These are phyloP conservation scores for Neonectria ditissima DNA, from an alignment of 2,329 filamentous ascomycete genomes.

Conservation along the genomic window DNA sequence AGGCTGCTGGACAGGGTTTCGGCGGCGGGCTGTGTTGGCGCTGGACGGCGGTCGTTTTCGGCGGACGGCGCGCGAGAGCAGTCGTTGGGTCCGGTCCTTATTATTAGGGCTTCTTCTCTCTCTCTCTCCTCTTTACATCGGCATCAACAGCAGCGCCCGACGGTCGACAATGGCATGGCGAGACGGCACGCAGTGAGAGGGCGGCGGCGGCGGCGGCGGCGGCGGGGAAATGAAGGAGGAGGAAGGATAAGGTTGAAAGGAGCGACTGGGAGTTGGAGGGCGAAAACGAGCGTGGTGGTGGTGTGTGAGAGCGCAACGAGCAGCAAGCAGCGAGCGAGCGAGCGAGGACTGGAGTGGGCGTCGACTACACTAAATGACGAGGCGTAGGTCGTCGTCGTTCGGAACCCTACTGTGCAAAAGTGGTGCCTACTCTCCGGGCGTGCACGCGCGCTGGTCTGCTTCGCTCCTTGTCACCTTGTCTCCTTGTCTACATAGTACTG, in stretches of 20 bases:
- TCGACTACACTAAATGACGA: constrained; percentile 40
- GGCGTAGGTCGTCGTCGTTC: constrained; percentile 28
- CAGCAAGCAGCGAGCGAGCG: constrained; percentile 23
- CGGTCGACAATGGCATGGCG: constrained; percentile 46
- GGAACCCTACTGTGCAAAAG: constrained; percentile 28
- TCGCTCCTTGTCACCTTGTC: too few species aligned
- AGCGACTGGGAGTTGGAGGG: constrained; percentile 17
- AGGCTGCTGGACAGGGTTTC: constrained; percentile 32
- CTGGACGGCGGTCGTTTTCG: constrained; percentile 31
- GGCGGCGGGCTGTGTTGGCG: constrained; percentile 29
- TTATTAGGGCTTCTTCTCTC: not conserved
- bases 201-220: too few species aligned
- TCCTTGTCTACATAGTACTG: not conserved
- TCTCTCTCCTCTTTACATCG: constrained; percentile 26
- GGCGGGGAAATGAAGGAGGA: constrained; percentile 25
- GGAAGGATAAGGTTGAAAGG: constrained; percentile 11
- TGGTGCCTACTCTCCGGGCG: constrained; percentile 19
- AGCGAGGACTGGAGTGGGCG: constrained; percentile 35
- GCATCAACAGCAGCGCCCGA: constrained; percentile 32
- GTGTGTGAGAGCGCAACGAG: constrained; percentile 14
- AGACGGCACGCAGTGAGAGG: constrained; percentile 34
- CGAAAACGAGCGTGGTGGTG: constrained; percentile 9
- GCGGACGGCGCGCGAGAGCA: constrained; percentile 4
- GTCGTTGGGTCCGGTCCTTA: constrained; percentile 24
- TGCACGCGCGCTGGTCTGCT: constrained; percentile 13